Evolutionary conservation across 1,284 basidiomycete genomes (phyloP).

Genomic region (Caloboletus inedulis): DNA sequence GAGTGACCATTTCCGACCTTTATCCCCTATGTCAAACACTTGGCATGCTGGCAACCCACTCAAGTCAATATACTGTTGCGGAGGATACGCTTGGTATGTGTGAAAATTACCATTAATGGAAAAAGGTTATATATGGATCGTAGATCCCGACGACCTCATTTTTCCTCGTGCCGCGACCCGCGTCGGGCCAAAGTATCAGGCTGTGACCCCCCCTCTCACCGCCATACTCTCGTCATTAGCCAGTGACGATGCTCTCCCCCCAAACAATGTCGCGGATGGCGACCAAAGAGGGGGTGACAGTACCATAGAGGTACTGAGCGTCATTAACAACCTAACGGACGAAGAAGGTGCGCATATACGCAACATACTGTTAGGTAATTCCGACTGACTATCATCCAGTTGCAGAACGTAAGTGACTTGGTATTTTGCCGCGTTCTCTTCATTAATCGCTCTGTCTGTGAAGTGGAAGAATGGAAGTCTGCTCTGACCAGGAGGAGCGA

Average conservation of each 20-base stretch:
- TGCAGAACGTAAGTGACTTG: constrained; percentile 27
- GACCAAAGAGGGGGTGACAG: constrained; percentile 72
- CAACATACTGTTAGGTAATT: constrained; percentile 15
- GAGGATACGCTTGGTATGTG: constrained; percentile 82
- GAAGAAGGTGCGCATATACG: constrained; percentile 54
- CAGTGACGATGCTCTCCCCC: constrained; percentile 27
- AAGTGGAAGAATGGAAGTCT: constrained; percentile 62
- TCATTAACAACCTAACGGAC: constrained; percentile 58
- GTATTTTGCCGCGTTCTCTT: not conserved
- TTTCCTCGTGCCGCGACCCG: constrained; percentile 90
- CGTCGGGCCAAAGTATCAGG: constrained; percentile 85
- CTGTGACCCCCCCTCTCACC: constrained; percentile 48
- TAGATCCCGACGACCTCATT: constrained; percentile 91
- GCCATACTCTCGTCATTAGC: constrained; percentile 35
- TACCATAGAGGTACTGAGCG: constrained; percentile 69
- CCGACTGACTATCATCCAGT: constrained; percentile 19
- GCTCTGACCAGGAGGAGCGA: constrained; percentile 49
- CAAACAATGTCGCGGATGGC: constrained; percentile 6
- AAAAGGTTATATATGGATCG: constrained; percentile 24
- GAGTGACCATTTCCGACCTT: constrained; percentile 30
- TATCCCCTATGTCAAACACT: constrained; percentile 1
- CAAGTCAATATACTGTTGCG: constrained; percentile 83
- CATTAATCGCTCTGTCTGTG: constrained; percentile 11
- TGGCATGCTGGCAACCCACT: constrained; percentile 15
- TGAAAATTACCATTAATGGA: constrained; percentile 21